Evolutionary conservation across 331 rosid species (phyloP), one percentile per base, ranked within the genome.

Genomic region (Quercus lobata): DNA sequence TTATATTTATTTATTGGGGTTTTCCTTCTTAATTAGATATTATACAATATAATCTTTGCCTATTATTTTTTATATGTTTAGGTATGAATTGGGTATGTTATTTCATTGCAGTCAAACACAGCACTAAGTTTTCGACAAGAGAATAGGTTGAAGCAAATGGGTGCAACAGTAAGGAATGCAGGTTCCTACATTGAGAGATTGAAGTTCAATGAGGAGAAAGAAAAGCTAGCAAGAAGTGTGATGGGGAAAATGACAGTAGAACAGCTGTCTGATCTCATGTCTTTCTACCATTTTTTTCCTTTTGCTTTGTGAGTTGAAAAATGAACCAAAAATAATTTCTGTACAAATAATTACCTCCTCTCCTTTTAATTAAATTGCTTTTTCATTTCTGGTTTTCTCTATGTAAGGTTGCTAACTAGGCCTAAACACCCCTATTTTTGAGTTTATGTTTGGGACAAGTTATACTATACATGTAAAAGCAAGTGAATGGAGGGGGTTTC

Each of bases 101-200:
- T 49, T 49, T 49, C 54, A 49, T 56, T 85, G 87, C 83, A 94
- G 98, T 90, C 97, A 35, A 94, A 94, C 82, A 91, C 90, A 57
- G 95, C 92, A 2, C 77, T 94, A 87, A 94, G 92, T 66, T 79
- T 75, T 78, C 92, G 88, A 21, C 97, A 94, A 85, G 94, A 92
- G 78, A 91, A 87, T 0, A 88, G 97, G 82, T 18, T 94, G 29
- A 92, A 92, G 91, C 97, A 92, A 80, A 92, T 94, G 97, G 97
- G 98, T 4, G 98, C 97, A 86, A 94, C 98, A 55, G 97, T 94
- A 19, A 94, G 97, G 81, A 94, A 92, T 83, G 91, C 85, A 68
- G 89, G 94, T 6, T 91, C 94, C 19, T 94, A 92, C 83, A 81
- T 76, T 57, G 85, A 83, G 83, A 90, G 77, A 80, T 2, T 91